phyloP scores from a whole-genome alignment of 345 rosid species.

The Combretum micranthum region DNA sequence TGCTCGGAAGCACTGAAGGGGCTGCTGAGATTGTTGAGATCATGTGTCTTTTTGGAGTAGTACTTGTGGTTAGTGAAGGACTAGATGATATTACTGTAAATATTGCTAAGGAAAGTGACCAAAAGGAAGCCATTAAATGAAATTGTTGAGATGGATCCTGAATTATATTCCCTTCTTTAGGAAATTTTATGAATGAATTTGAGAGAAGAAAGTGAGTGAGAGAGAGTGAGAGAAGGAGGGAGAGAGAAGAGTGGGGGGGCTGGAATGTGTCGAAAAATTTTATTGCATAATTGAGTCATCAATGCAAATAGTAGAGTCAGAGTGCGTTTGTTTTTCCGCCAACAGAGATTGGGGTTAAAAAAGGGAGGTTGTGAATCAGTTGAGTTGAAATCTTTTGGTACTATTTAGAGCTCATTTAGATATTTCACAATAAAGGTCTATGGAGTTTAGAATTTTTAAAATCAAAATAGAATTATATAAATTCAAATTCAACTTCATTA shows the following conservation, averaged over 20 bases:
- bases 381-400: too few relatives aligned
- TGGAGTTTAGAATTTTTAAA: too few relatives aligned
- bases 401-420: too few relatives aligned
- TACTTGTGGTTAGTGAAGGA: neutral
- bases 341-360: too few relatives aligned
- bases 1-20: conserved; percentile 4
- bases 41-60: neutral
- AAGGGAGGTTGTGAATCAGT: too few relatives aligned
- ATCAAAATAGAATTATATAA: too few relatives aligned
- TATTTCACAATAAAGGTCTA: too few relatives aligned
- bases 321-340: too few relatives aligned
- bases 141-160: neutral
- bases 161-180: conserved; percentile 5
- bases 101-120: conserved; percentile 15
- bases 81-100: conserved; percentile 10
- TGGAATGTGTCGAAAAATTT: neutral
- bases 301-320: neutral
- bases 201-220: neutral
- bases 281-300: neutral
- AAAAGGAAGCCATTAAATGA: conserved; percentile 42
- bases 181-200: conserved; percentile 6
- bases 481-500: too few relatives aligned
- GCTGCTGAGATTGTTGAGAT: neutral
- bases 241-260: conserved; percentile 18
- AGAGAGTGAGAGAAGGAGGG: neutral